Evolutionary conservation across 345 rosid genomes (phyloP).

Genomic region (Hypericum perforatum): DNA sequence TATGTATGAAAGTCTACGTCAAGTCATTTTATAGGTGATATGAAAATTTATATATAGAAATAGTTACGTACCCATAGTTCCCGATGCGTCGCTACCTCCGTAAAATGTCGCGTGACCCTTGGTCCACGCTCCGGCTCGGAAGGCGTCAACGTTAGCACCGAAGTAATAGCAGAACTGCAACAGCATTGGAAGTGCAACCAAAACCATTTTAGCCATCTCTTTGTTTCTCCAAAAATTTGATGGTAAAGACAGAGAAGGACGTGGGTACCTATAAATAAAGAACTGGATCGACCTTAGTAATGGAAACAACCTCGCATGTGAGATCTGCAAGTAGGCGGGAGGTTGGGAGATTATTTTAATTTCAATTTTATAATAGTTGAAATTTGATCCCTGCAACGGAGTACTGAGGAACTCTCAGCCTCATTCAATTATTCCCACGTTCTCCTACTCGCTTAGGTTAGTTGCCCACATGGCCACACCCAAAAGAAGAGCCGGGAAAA

Average conservation of each 20-base stretch:
- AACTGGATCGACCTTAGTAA: constrained; percentile 2
- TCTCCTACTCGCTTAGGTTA: constrained; percentile 13
- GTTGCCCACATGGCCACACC: constrained; percentile 38
- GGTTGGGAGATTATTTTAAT: neutral
- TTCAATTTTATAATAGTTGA: neutral
- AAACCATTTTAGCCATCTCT: constrained; percentile 28
- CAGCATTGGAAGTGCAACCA: constrained; percentile 22
- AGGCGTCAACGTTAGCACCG: constrained; percentile 24
- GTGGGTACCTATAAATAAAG: constrained; percentile 24
- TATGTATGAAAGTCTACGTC: too few relatives aligned
- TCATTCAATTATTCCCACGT: constrained; percentile 53
- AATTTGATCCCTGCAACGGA: constrained; percentile 13
- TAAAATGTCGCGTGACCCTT: constrained; percentile 19
- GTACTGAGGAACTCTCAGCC: constrained; percentile 23
- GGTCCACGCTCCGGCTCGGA: constrained; percentile 35
- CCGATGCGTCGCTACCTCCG: constrained; percentile 18
- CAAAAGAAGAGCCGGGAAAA: constrained; percentile 29
- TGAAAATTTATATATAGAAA: too few relatives aligned
- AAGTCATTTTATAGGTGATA: too few relatives aligned
- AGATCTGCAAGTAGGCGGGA: constrained; percentile 15
- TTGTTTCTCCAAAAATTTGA: neutral
- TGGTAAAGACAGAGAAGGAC: neutral
- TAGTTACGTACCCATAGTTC: constrained; percentile 13
- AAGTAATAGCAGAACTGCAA: constrained; percentile 21
- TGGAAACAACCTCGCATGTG: constrained; percentile 32